Evolutionary conservation across 371 early-diverging fungal species (phyloP), one percentile per base, ranked within the genome.

Genomic region (Polyrhizophydium stewartii): DNA sequence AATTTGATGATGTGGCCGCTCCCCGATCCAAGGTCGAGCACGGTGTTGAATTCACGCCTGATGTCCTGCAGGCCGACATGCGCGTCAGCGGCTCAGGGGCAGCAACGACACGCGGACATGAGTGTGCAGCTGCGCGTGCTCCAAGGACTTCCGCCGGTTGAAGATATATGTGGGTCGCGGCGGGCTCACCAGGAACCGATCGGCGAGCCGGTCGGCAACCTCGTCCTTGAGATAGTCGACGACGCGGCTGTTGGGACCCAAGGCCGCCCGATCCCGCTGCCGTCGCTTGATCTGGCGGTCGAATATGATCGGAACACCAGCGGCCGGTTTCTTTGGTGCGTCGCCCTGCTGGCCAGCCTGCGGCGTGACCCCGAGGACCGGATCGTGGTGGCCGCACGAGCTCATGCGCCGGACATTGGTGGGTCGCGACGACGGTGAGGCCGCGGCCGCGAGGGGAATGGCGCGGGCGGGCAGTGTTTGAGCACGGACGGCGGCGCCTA

Each of bases 181-280:
- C 27, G 1, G 32, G 27, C 71, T 63, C 76, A 92, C 92, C 81
- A 91, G 63, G 32, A 97, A 71, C 35, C 96, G 81, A 69, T 97
- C 97, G 5, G 89, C 92, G 3, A 97, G 76, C 37, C 94, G 76
- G 30, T 83, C 83, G 9, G 95, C 96, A 7, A 94, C 84, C 62
- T 94, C 95, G 73, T 96, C 93, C 62, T 86, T 89, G 28, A 97
- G 76, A 66, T 97, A 97, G 73, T 97, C 96, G 1, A 87, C 89
- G n/a, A 83, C 77, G 12, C 91, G 86, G 60, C 89, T 62, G 32
- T 79, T 81, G 2, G 70, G 69, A 40, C 83, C 72, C 0, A 72
- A 43, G 9, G 91, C 92, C 5, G 93, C 88, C 5, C 94, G 81
- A 65, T 92, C 86, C 56, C 88, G 82, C 69, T 97, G 97, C 33